Evolutionary conservation across 2,329 filamentous ascomycete species (phyloP), one percentile per base, ranked within the genome.

Genomic region (Sporothrix dimorphospora): DNA sequence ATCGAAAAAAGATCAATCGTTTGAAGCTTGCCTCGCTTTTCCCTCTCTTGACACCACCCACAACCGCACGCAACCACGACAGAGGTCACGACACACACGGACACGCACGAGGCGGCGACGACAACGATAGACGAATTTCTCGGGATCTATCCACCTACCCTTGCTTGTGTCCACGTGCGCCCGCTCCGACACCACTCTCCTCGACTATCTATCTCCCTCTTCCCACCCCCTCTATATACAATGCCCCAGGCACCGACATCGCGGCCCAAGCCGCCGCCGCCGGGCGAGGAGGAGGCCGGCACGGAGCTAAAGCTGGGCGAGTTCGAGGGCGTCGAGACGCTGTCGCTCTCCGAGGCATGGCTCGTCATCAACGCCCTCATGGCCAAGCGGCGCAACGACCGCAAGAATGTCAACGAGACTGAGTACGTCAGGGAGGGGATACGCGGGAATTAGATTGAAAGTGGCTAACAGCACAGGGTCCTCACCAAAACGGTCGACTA

Each of bases 291-390:
- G 82, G 94, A 98, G 84, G 94, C 95, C 30, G 90, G 91, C 67
- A 85, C 89, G 8, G 89, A 90, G 71, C 89, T 98, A 75, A 92
- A 91, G 81, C 91, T 99, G 12, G 96, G 96, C 83, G 95, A 98
- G 80, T 98, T 98, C 83, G 90, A 97, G 77, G 87, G 95, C 79
- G 94, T 97, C 76, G 94, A 96, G 80, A 95, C 94, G 6, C 86
- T 99, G 74, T 97, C 94, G 61, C 88, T 98, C 70, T 97, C 94
- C 45, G 96, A 98, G 83, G 94, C 96, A 1, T 89, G 94, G 77
- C 89, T 97, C 68, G 92, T 99, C 79, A 93, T 99, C 78, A 95
- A 95, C 79, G 94, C 94, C 74, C 91, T 98, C 67, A 89, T 96
- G 75, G 87, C 92, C 74, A 93, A 95, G 83, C 89, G 94, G 75